Evolutionary conservation across 2,329 filamentous ascomycete genomes (phyloP), one percentile per base, ranked within the genome.

Genomic region (Fulvia fulva): DNA sequence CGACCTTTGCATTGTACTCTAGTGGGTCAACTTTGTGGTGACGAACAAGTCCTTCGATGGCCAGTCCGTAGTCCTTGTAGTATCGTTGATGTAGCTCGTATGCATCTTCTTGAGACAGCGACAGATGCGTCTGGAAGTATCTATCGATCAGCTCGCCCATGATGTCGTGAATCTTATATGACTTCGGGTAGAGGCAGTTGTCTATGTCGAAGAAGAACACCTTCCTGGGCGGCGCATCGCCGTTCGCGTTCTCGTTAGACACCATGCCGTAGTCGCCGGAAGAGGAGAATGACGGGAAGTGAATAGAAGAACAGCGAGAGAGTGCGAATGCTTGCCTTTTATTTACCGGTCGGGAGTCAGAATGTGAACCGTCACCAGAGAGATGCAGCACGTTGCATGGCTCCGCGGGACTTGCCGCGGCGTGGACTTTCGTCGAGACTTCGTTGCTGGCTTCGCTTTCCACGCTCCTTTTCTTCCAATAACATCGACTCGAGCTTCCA

Each of bases 21-120:
- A 99, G 80, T 1, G 94, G 90, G 69, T 97, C 90, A 68, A 99
- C 96, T 75, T 96, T 87, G 78, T 99, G 94, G 75, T 97, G 89
- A 9, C 91, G 87, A 37, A 96, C 90, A 1, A 99, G 83, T 1
- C 94, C 94, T 77, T 97, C 91, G 63, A 99, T 95, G 28, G 94
- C 94, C n/a, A 99, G 84, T 28, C 95, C 94, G 73, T 99, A 99
- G 73, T 90, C 91, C 69, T 87, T 88, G 78, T 97, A 99, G 79
- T 99, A 99, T 68, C 92, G 89, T 73, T 86, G 81, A 75, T 97
- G 94, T 25, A 99, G 84, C 68, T 87, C 83, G 60, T 85, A 85
- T n/a, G 94, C 94, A 59, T 97, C 93, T 55, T 90, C 82, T 66
- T 81, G 80, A 1, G 84, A 81, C 2, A 97, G 78, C 22, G 86